Evolutionary conservation across 2,329 filamentous ascomycete species (phyloP).

Genomic region (Xylariaceae sp.): DNA sequence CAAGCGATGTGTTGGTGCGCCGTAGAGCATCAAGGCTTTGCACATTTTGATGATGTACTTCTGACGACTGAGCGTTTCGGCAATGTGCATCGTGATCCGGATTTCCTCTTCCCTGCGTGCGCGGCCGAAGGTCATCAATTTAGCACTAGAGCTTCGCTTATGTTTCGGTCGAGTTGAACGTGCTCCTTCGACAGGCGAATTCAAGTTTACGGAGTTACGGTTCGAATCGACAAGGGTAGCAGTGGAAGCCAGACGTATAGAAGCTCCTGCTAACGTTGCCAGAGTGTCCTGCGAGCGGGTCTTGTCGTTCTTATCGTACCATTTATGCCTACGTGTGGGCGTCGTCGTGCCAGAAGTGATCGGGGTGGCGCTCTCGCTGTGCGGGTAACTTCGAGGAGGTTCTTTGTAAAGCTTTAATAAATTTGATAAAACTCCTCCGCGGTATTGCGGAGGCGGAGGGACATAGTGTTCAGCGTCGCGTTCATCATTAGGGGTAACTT

Average conservation of each 20-base stretch:
- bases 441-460: slow-evolving; percentile 39
- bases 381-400: slow-evolving; percentile 23
- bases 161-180: slow-evolving; percentile 34
- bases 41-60: slow-evolving; percentile 82
- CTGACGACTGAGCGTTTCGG: slow-evolving; percentile 71
- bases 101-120: slow-evolving; percentile 42
- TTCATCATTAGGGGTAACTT: slow-evolving; percentile 30
- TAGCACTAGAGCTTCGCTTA: slow-evolving; percentile 34
- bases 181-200: slow-evolving; percentile 10
- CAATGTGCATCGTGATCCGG: slow-evolving; percentile 50
- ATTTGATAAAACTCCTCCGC: slow-evolving; percentile 43
- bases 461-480: slow-evolving; percentile 40
- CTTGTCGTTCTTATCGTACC: slow-evolving; percentile 48
- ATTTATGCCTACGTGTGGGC: slow-evolving; percentile 41
- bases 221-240: not conserved
- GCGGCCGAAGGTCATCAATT: slow-evolving; percentile 33
- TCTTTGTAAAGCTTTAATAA: slow-evolving; percentile 45
- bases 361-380: slow-evolving; percentile 30
- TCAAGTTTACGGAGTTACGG: slow-evolving; percentile 6
- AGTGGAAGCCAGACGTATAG: slow-evolving; percentile 38
- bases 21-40: slow-evolving; percentile 81
- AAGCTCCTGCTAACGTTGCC: slow-evolving; percentile 45
- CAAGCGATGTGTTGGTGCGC: slow-evolving; percentile 83
- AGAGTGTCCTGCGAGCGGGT: slow-evolving; percentile 45
- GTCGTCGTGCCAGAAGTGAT: slow-evolving; percentile 39